Evolutionary conservation across 768 basidiomycete species (phyloP), one percentile per base, ranked within the genome.

Genomic region (Termitomyces sp.): DNA sequence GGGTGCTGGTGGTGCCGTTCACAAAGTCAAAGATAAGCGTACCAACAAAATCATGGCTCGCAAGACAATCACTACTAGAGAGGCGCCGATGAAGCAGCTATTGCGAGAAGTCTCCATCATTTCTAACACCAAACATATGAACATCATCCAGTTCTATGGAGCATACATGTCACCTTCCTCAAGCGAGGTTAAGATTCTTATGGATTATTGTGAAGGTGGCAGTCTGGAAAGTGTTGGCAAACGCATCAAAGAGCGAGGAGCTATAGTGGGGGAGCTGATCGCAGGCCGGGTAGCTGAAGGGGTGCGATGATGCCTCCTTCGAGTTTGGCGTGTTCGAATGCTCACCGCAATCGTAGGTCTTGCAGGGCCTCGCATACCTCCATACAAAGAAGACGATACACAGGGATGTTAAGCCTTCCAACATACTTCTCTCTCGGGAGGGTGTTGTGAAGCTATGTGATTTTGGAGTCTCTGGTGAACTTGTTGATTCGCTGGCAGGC

Each of bases 391-490:
- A 86, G 68, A 95, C 94, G 48, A 98, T 99, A 61, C 97, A 99
- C 70, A 82, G 97, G 67, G 93, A 96, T 70, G 94, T 96, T 72
- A 96, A 95, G 67, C 93, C 93, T 22, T 91, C 94, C 20, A 96
- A 96, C 70, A 84, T 98, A 55, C 84, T 99, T 47, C 78, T 98
- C 58, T 92, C 94, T 37, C 82, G 83, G 48, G 87, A 93, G 67
- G 97, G 97, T 31, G 73, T 93, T 48, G 87, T 98, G 68, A 97
- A 94, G 71, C 80, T 99, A 4, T 87, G 83, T 70, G 97, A 99
- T 73, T 99, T 99, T 68, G 97, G 97, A 33, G 97, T 98, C 20
- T 98, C 96, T 28, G 97, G 96, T 42, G 92, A 97, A 72, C 81
- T 99, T 24, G 86, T 98, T 65, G 86, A 90, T 67, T 93, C 90